phyloP scores from a whole-genome alignment of 2,329 filamentous ascomycete genomes.

The Verticillium longisporum region DNA sequence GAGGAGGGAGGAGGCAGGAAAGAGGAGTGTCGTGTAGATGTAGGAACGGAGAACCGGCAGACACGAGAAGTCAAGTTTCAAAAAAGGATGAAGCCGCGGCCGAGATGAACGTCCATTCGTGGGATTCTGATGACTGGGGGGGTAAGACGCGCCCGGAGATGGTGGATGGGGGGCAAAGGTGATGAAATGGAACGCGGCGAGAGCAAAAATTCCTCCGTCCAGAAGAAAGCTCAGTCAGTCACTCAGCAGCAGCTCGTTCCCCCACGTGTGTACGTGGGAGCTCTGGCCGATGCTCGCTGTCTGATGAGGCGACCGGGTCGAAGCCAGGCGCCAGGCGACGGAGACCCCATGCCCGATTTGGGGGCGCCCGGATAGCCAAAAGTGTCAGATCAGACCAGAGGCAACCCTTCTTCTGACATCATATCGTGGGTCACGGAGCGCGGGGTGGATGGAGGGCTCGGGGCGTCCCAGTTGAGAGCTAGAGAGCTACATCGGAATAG shows the following conservation, averaged over 20 bases:
- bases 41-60: slow-evolving; percentile 7
- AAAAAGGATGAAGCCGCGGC: background rate
- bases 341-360: background rate
- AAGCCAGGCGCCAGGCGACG: background rate
- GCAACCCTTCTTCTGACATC: background rate
- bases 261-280: background rate
- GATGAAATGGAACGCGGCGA: background rate
- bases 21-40: slow-evolving; percentile 4
- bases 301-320: background rate
- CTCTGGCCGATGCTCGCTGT: background rate
- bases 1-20: background rate
- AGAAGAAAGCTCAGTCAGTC: background rate
- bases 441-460: background rate
- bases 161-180: background rate
- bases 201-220: background rate
- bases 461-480: background rate
- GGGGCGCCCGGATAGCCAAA: background rate
- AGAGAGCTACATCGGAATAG: background rate
- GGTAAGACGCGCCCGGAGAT: background rate
- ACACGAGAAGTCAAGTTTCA: background rate
- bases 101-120: background rate
- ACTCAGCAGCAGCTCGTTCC: background rate
- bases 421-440: background rate
- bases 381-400: background rate
- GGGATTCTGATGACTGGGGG: background rate